These are phyloP conservation scores for Penicillium sp. DNA, from an alignment of 2,329 filamentous ascomycete species.

Conservation along the genomic window DNA sequence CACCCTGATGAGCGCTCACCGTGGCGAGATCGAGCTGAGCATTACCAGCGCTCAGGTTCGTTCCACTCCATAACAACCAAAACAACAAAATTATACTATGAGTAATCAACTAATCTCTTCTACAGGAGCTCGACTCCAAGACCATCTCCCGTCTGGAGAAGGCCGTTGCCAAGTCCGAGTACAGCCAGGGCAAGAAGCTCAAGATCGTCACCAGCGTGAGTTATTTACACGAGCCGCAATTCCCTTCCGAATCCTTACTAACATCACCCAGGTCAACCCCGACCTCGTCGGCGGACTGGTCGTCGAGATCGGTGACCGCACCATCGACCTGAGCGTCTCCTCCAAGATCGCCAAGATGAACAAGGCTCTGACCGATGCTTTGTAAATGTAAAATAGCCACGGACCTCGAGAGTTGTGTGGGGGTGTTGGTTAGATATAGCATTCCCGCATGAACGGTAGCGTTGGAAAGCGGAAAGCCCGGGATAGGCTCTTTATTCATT, in stretches of 20 bases:
- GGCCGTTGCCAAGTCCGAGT: conserved; percentile 86
- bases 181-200: conserved; percentile 93
- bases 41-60: conserved; percentile 88
- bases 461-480: conserved; percentile 21
- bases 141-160: conserved; percentile 83
- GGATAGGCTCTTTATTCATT: conserved; percentile 1
- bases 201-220: conserved; percentile 89
- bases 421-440: conserved; percentile 28
- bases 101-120: no score
- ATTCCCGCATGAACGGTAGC: conserved; percentile 34
- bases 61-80: background rate
- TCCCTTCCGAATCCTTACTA: background rate
- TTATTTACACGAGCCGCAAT: conserved; percentile 11
- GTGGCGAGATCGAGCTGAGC: conserved; percentile 89
- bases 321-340: conserved; percentile 95
- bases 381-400: conserved; percentile 69
- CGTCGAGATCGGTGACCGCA: conserved; percentile 96
- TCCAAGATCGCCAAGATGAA: conserved; percentile 97
- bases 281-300: conserved; percentile 92
- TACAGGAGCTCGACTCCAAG: conserved; percentile 80
- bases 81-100: background rate
- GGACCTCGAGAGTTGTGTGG: conserved; percentile 21
- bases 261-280: conserved; percentile 73
- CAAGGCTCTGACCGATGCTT: conserved; percentile 94
- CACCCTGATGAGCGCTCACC: conserved; percentile 83